phyloP scores from a whole-genome alignment of 2,329 filamentous ascomycete genomes.

The Claviceps sp. region DNA sequence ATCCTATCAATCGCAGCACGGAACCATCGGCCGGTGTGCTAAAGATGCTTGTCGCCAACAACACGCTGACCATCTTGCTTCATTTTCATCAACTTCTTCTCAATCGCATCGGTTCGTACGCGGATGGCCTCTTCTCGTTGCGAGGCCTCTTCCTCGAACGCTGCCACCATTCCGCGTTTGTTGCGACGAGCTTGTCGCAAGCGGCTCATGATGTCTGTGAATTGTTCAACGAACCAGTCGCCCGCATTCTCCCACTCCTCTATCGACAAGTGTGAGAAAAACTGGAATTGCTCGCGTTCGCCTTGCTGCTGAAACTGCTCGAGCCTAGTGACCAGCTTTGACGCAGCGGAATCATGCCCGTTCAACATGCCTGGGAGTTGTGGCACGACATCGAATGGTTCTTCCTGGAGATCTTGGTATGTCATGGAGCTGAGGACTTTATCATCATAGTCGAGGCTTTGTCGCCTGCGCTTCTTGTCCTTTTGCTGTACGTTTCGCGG shows the following conservation, averaged over 20 bases:
- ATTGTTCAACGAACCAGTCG: conserved; percentile 46
- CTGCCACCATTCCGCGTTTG: conserved; percentile 35
- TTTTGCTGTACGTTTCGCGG: conserved; percentile 8
- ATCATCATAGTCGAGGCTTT: conserved; percentile 43
- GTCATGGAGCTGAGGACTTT: conserved; percentile 39
- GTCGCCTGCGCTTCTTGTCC: conserved; percentile 28
- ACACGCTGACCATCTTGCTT: conserved; percentile 43
- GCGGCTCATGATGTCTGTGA: conserved; percentile 33
- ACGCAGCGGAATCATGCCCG: conserved; percentile 22
- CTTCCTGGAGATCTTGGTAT: conserved; percentile 33
- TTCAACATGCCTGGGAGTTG: conserved; percentile 24
- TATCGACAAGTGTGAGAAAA: conserved; percentile 40
- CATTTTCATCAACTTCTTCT: conserved; percentile 39
- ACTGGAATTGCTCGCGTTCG: conserved; percentile 31
- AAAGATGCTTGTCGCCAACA: conserved; percentile 29
- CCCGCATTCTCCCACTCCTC: conserved; percentile 46
- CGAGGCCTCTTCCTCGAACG: conserved; percentile 43
- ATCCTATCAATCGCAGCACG: background rate
- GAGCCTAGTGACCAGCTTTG: conserved; percentile 34
- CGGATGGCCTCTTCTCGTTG: conserved; percentile 40
- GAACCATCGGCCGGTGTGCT: background rate
- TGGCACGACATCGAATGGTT: conserved; percentile 42
- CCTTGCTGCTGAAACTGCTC: conserved; percentile 33
- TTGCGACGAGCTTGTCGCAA: conserved; percentile 33
- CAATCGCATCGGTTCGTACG: conserved; percentile 38